phyloP scores from a whole-genome alignment of 495 filamentous ascomycete genomes.

The Penicillium bovifimosum region DNA sequence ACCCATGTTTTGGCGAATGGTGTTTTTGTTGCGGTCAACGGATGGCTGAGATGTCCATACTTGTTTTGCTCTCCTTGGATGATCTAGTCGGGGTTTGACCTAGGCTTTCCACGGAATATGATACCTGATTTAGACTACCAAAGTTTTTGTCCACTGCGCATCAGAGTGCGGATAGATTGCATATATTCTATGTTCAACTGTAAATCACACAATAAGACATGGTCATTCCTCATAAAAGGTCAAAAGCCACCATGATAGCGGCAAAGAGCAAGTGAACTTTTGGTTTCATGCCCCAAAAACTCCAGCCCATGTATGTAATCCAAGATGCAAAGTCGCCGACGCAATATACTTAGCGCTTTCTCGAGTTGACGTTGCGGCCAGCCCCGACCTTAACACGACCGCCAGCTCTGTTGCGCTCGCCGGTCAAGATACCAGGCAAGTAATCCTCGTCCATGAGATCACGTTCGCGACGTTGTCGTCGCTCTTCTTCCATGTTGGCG shows the following conservation, averaged over 20 bases:
- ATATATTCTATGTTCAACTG: slow-evolving; percentile 17
- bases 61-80: slow-evolving; percentile 7
- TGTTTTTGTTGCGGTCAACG: slow-evolving; percentile 36
- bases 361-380: slow-evolving; percentile 80
- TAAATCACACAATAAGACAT: slow-evolving; percentile 11
- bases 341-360: slow-evolving; percentile 49
- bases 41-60: slow-evolving; percentile 26
- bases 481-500: slow-evolving; percentile 56
- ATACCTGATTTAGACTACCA: slow-evolving; percentile 7
- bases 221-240: slow-evolving; percentile 19
- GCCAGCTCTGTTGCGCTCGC: slow-evolving; percentile 57
- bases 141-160: slow-evolving; percentile 6
- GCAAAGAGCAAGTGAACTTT: slow-evolving; percentile 12
- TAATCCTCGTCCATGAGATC: slow-evolving; percentile 96
- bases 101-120: slow-evolving; percentile 6
- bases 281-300: slow-evolving; percentile 31
- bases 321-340: slow-evolving; percentile 20
- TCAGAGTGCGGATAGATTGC: slow-evolving; percentile 13
- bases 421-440: slow-evolving; percentile 78
- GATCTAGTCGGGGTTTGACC: slow-evolving; percentile 1
- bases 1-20: slow-evolving; percentile 41
- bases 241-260: slow-evolving; percentile 8
- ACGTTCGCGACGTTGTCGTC: slow-evolving; percentile 55
- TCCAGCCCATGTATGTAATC: slow-evolving; percentile 27
- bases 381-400: slow-evolving; percentile 76